Evolutionary conservation across 1,284 basidiomycete genomes (phyloP).

Genomic region (Amylostereum areolatum): DNA sequence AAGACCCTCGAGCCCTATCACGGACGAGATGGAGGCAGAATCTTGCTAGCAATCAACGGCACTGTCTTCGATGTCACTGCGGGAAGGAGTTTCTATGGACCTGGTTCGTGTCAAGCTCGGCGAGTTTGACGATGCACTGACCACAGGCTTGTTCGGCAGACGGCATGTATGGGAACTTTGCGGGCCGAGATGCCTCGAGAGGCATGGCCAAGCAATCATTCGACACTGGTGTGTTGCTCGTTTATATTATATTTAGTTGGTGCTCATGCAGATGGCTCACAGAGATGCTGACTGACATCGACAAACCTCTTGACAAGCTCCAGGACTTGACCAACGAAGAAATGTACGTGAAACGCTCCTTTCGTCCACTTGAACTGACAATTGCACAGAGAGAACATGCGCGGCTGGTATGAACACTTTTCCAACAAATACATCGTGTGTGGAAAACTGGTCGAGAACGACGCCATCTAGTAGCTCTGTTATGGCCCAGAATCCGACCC

Average conservation of each 20-base stretch:
- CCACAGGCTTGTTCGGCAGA: constrained; percentile 44
- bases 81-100: constrained; percentile 89
- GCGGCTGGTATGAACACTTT: constrained; percentile 89
- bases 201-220: constrained; percentile 98
- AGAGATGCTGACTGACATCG: constrained; percentile 89
- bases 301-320: constrained; percentile 82
- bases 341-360: constrained; percentile 56
- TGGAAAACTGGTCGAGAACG: constrained; percentile 79
- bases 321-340: constrained; percentile 74
- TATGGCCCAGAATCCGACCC: too few relatives aligned
- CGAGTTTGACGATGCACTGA: too few relatives aligned
- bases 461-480: constrained; percentile 12
- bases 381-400: constrained; percentile 77
- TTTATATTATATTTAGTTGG: too few relatives aligned
- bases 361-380: constrained; percentile 1
- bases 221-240: constrained; percentile 58
- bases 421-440: constrained; percentile 83
- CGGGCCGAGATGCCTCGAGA: constrained; percentile 87
- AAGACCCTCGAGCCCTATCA: constrained; percentile 65
- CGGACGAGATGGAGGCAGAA: constrained; percentile 64
- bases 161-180: constrained; percentile 96
- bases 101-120: constrained; percentile 58
- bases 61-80: constrained; percentile 89
- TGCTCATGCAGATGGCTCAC: too few relatives aligned
- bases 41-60: constrained; percentile 82